Evolutionary conservation across 345 rosid genomes (phyloP), one percentile per base, ranked within the genome.

Genomic region (Carallia pectinifolia): DNA sequence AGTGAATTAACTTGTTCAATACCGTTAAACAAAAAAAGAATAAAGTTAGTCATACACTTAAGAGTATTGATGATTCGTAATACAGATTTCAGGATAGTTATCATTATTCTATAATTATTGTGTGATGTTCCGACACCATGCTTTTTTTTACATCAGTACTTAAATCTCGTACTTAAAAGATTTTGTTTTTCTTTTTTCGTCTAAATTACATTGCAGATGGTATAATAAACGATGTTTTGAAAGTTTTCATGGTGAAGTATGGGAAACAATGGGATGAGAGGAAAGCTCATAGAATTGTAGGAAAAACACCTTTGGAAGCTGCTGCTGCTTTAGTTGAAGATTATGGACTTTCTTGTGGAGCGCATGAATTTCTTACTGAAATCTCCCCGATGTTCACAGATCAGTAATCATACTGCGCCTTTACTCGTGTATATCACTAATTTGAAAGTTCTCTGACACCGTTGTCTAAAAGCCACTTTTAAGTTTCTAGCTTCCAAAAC

Each of bases 261-360:
- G 97, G 97, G 63, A 94, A 91, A 58, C 79, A 88, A 56, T 94
- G 98, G 98, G 98, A 94, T 74, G 97, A 96, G 39, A 91, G 97
- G 81, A 96, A 94, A 81, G 77, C 78, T 29, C 81, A 59, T 39
- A 84, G 77, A 58, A 77, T 85, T 40, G 81, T 83, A 37, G 97
- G 98, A 17, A 85, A 82, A 71, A 90, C 96, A 47, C 93, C 93
- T 19, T 58, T 76, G 47, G 99, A 91, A 74, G 93, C 92, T 71
- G 91, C 99, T 40, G 82, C 84, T 64, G 87, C 84, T 38, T 71
- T 91, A 67, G 96, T 94, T 68, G 85, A 90, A 73, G 99, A 86
- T 66, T 94, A 91, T 73, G 89, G 74, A 64, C 96, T 91, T 77
- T 88, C 93, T 73, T 94, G 97, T 79, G 67, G 80, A 18, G 77